Conservation (phyloP, 371 early-diverging fungal species). For the Umbelopsis sp. region DNA sequence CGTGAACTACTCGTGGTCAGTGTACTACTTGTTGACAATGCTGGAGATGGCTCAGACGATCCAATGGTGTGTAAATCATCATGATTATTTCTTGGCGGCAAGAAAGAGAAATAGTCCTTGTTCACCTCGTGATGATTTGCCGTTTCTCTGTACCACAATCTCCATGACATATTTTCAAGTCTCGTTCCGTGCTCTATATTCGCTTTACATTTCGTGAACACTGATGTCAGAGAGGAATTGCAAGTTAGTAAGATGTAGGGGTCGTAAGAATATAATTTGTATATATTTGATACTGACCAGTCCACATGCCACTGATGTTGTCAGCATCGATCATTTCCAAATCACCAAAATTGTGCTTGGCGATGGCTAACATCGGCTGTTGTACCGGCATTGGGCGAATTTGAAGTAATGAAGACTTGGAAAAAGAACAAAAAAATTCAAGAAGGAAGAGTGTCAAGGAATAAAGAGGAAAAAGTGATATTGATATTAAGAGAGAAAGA, state of each 20-base stretch:
- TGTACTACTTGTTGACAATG: conserved; percentile 30
- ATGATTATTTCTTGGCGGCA: conserved; percentile 25
- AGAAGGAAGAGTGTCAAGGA: background rate
- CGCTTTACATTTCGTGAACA: conserved; percentile 32
- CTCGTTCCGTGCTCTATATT: conserved; percentile 28
- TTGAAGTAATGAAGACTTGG: background rate
- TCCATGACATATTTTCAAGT: conserved; percentile 39
- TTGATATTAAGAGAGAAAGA: background rate
- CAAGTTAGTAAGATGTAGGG: no score
- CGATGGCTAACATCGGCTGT: conserved; percentile 6
- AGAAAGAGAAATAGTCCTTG: conserved; percentile 15
- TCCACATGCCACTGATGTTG: conserved; percentile 16
- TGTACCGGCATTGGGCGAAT: background rate
- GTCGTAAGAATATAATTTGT: background rate
- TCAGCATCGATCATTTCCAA: conserved; percentile 4
- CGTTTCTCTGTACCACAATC: conserved; percentile 30
- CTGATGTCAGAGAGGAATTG: conserved; percentile 17
- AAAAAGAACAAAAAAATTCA: conserved; percentile 35
- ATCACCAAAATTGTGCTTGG: conserved; percentile 5
- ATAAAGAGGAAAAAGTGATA: no score
- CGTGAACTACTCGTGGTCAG: conserved; percentile 21
- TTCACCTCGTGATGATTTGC: conserved; percentile 22
- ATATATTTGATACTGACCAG: conserved; percentile 16
- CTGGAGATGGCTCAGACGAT: conserved; percentile 28
- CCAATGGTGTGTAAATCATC: conserved; percentile 23